phyloP scores from a whole-genome alignment of 2,329 filamentous ascomycete species.

The Apiospora arundinis region DNA sequence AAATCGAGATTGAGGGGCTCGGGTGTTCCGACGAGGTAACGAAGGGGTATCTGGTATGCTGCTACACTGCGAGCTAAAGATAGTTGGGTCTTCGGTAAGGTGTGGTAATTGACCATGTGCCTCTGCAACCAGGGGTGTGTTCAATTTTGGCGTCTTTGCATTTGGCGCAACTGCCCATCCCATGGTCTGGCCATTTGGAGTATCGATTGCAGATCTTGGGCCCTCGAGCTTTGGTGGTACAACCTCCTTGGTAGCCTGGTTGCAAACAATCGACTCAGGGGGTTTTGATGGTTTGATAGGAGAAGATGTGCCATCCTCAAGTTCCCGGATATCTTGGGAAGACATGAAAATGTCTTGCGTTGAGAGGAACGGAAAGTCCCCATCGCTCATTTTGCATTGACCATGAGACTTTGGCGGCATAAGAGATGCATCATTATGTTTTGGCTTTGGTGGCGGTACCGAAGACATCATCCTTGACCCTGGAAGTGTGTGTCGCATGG shows the following conservation, averaged over 20 bases:
- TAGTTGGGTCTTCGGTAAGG: neutral
- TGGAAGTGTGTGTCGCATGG: neutral
- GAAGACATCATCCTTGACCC: neutral
- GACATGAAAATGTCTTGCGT: slow-evolving; percentile 55
- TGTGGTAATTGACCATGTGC: neutral
- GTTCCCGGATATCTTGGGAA: slow-evolving; percentile 53
- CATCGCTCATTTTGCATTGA: slow-evolving; percentile 23
- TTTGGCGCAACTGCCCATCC: neutral
- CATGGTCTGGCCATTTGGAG: neutral
- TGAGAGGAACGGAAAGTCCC: slow-evolving; percentile 45
- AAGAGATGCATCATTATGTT: neutral
- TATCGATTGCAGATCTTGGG: neutral
- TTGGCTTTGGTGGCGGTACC: neutral
- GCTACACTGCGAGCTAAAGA: slow-evolving; percentile 1
- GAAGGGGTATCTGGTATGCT: slow-evolving; percentile 4
- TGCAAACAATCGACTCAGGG: neutral
- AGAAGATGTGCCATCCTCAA: slow-evolving; percentile 34
- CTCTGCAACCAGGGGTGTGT: neutral
- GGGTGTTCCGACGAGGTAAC: slow-evolving; percentile 1
- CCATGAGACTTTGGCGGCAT: neutral
- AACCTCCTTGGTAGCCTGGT: too few species aligned
- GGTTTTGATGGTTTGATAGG: neutral
- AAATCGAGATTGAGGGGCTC: neutral
- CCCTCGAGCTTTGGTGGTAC: neutral
- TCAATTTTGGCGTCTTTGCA: neutral